These are phyloP conservation scores for Wallacemonas collosoma DNA, from an alignment of 208 protist genomes.

Conservation along the genomic window DNA sequence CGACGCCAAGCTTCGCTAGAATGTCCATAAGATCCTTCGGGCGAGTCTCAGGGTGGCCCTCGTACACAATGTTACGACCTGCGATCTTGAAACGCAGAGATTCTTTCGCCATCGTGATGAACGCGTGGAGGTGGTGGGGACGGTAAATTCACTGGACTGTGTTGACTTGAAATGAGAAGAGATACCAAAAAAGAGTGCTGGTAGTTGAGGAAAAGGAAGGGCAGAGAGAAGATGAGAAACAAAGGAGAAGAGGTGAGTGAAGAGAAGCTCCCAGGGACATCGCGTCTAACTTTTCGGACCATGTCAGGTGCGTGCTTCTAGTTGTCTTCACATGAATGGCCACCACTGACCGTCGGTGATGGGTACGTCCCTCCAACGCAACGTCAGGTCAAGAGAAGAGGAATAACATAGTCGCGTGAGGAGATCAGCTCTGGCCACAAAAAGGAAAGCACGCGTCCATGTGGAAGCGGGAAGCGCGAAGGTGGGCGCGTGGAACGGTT, in stretches of 20 bases:
- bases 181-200: neutral
- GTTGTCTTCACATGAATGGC: too few species aligned
- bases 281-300: too few species aligned
- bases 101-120: conserved; percentile 62
- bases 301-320: too few species aligned
- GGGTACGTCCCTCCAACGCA: too few species aligned
- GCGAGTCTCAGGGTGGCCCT: conserved; percentile 62
- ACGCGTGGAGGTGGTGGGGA: neutral
- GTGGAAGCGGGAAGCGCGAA: too few species aligned
- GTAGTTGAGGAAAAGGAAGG: neutral
- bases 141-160: conserved; percentile 16
- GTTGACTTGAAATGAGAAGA: conserved; percentile 10
- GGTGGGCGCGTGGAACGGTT: too few species aligned
- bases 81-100: conserved; percentile 68
- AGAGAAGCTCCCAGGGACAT: too few species aligned
- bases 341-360: too few species aligned
- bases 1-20: conserved; percentile 69
- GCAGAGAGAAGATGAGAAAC: conserved; percentile 2
- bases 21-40: conserved; percentile 82
- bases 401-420: too few species aligned
- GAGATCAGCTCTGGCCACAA: too few species aligned
- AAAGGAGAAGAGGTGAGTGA: neutral
- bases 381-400: too few species aligned
- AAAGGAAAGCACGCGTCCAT: too few species aligned
- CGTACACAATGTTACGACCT: conserved; percentile 68